Percentiles rank a stretch among this genome's conserved stretches.
Evolutionary conservation across 768 basidiomycete genomes (phyloP).

Genomic region (Tylopilus plumbeoviolaceoides): DNA sequence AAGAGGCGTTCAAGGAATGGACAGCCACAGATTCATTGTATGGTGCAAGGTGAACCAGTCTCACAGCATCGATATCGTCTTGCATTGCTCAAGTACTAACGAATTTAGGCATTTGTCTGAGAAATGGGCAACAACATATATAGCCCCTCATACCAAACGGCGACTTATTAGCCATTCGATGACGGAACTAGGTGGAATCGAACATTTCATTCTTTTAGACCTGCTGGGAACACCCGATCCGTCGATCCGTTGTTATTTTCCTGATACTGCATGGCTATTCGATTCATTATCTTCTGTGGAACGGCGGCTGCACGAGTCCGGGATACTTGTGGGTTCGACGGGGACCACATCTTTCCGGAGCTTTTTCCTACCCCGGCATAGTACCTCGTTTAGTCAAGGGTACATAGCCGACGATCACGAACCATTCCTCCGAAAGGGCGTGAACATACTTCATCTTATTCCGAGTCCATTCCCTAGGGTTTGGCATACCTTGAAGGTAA

Average conservation of each 20-base stretch:
- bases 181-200: slow-evolving; percentile 74
- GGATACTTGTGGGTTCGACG: slow-evolving; percentile 51
- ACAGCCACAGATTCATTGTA: slow-evolving; percentile 88
- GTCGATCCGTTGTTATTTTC: slow-evolving; percentile 72
- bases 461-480: slow-evolving; percentile 83
- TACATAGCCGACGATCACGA: slow-evolving; percentile 91
- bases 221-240: slow-evolving; percentile 81
- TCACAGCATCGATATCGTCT: neutral
- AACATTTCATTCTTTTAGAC: slow-evolving; percentile 90
- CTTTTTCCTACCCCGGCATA: slow-evolving; percentile 59
- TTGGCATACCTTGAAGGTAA: slow-evolving; percentile 79
- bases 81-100: slow-evolving; percentile 1
- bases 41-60: slow-evolving; percentile 69
- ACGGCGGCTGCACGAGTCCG: slow-evolving; percentile 58
- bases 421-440: slow-evolving; percentile 81
- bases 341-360: slow-evolving; percentile 46
- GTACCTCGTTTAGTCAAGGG: slow-evolving; percentile 38
- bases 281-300: slow-evolving; percentile 75
- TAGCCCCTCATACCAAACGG: slow-evolving; percentile 57
- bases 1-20: slow-evolving; percentile 94
- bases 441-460: slow-evolving; percentile 88
- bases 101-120: slow-evolving; percentile 75
- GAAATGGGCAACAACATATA: slow-evolving; percentile 72
- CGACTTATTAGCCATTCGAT: slow-evolving; percentile 48
- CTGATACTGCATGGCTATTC: slow-evolving; percentile 91